Conservation (phyloP, 352 stramenopile species). For the Phytophthora ramorum region DNA sequence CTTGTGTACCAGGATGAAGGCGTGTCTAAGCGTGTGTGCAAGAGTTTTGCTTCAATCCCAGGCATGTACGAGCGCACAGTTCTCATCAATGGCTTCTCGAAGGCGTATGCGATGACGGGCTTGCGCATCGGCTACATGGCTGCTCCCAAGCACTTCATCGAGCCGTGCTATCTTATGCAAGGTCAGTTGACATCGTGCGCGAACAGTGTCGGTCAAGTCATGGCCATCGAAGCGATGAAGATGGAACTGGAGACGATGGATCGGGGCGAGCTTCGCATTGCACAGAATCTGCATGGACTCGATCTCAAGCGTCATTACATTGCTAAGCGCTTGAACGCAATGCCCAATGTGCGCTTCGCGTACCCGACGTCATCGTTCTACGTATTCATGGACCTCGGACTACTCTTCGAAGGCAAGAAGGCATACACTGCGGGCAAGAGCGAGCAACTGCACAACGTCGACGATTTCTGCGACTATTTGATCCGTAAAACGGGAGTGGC, state of each 20-base stretch:
- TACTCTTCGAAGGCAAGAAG: slow-evolving; percentile 69
- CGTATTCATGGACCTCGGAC: slow-evolving; percentile 91
- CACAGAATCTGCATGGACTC: slow-evolving; percentile 51
- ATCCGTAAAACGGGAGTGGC: slow-evolving; percentile 93
- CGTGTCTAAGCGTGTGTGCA: slow-evolving; percentile 55
- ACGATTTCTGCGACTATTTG: slow-evolving; percentile 92
- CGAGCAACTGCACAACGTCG: slow-evolving; percentile 47
- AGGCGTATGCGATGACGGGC: slow-evolving; percentile 97
- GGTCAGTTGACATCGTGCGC: slow-evolving; percentile 96
- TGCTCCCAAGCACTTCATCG: slow-evolving; percentile 72
- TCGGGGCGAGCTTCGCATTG: slow-evolving; percentile 53
- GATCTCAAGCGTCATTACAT: slow-evolving; percentile 93
- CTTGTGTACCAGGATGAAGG: slow-evolving; percentile 90
- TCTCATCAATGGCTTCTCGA: slow-evolving; percentile 97
- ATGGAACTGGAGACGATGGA: slow-evolving; percentile 74
- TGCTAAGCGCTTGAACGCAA: slow-evolving; percentile 73
- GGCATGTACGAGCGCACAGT: slow-evolving; percentile 93
- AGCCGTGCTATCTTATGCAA: slow-evolving; percentile 93
- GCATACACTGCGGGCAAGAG: slow-evolving; percentile 35
- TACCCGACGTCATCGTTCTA: slow-evolving; percentile 95
- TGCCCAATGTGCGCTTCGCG: slow-evolving; percentile 81
- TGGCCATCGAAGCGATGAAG: slow-evolving; percentile 89
- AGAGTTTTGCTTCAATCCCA: slow-evolving; percentile 73
- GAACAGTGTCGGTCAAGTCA: slow-evolving; percentile 92
- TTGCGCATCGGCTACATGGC: slow-evolving; percentile 94